Evolutionary conservation across 2,329 filamentous ascomycete genomes (phyloP), one percentile per base, ranked within the genome.

Genomic region (Tolypocladium sp.): DNA sequence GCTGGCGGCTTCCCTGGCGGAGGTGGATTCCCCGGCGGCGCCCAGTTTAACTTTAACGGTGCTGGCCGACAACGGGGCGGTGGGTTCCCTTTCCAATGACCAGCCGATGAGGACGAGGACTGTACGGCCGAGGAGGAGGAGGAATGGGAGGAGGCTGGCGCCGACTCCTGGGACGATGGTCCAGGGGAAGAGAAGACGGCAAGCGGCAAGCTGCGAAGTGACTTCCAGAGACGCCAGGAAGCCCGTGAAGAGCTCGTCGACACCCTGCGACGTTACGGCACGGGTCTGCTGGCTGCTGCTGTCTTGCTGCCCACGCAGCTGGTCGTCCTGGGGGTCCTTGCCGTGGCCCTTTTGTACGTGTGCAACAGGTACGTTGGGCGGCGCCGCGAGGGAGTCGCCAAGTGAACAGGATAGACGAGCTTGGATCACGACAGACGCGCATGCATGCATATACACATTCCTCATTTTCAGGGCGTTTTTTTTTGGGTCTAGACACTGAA

Each of bases 21-120:
- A 15, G 62, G 82, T 41, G 81, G 41, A 4, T 59, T 59, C 56
- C 59, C 59, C 25, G 57, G 49, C 38, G 63, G 62, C 25, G 58
- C 79, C 55, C 79, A 81, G 60, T 88, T 87, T 73, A 79, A 80
- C 63, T 88, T 87, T 59, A 60, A 58, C 42, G 70, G 67, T 52
- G 64, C 63, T 41, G 73, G 73, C 38, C 69, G 69, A 53, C 68
- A 73, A 60, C 68, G 76, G 40, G 72, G 72, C 40, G 74, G 75
- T 35, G 67, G 73, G 49, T 74, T 71, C 65, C 70, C 78, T 59
- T 82, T 77, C 69, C 76, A 75, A 69, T 82, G 79, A 81, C 79
- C 77, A 76, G 63, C 76, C 73, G 76, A 73, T 59, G 67, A 69
- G 60, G 66, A 71, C 40, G 65, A 69, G 56, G 69, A 70, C 55